These are phyloP conservation scores for Hura crepitans DNA, from an alignment of 441 rosid genomes.

Conservation along the genomic window DNA sequence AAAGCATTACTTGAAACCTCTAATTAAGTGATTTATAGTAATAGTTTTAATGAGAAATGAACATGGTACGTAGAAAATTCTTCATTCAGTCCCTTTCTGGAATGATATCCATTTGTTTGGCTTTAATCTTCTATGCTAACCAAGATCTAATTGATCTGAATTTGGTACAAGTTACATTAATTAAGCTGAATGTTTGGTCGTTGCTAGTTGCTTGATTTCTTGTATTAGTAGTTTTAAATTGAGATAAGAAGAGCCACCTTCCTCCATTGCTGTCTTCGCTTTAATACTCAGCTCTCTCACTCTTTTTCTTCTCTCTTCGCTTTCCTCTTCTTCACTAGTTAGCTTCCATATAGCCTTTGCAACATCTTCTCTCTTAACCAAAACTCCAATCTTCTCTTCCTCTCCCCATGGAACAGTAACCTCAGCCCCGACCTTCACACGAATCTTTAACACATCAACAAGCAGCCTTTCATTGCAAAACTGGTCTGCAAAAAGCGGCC, in stretches of 20 bases:
- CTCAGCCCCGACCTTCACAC: conserved; percentile 29
- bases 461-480: conserved; percentile 35
- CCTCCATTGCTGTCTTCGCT: conserved; percentile 41
- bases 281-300: conserved; percentile 24
- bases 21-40: too few species aligned
- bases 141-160: too few species aligned
- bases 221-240: conserved; percentile 33
- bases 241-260: conserved; percentile 48
- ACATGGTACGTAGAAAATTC: too few species aligned
- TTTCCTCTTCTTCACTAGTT: conserved; percentile 29
- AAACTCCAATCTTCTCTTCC: conserved; percentile 31
- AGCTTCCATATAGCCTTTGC: conserved; percentile 24
- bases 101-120: too few species aligned
- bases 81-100: too few species aligned
- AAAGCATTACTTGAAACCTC: too few species aligned
- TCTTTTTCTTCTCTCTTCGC: conserved; percentile 30
- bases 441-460: conserved; percentile 29
- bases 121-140: too few species aligned
- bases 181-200: neutral
- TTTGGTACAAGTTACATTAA: too few species aligned
- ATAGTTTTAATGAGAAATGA: too few species aligned
- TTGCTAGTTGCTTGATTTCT: conserved; percentile 23
- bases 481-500: conserved; percentile 42
- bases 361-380: conserved; percentile 31
- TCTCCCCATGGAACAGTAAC: conserved; percentile 28